Evolutionary conservation across 345 rosid genomes (phyloP).

Genomic region (Schrenkiella parvula): DNA sequence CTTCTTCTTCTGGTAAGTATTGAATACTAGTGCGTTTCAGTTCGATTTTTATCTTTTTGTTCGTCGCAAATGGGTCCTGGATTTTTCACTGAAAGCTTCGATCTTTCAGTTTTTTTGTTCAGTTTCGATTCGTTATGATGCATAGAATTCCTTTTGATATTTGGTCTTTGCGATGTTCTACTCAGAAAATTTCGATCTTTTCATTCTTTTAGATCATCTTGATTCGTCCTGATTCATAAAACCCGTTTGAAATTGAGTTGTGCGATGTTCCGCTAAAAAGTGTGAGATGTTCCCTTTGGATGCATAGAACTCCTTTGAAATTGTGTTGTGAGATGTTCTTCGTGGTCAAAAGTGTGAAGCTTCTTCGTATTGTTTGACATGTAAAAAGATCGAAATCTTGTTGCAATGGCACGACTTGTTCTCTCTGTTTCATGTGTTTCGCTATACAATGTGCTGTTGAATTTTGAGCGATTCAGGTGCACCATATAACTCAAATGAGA

Average conservation of each 20-base stretch:
- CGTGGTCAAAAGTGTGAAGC: background rate
- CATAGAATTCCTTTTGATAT: background rate
- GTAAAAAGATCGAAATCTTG: background rate
- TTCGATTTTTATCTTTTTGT: too few species aligned
- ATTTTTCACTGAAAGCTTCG: background rate
- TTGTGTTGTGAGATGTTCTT: background rate
- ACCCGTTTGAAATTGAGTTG: background rate
- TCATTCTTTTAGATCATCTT: background rate
- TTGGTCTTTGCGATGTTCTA: background rate
- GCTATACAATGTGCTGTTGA: background rate
- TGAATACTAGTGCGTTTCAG: background rate
- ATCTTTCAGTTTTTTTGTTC: background rate
- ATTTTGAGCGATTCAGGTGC: conserved; percentile 5
- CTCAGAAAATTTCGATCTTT: background rate
- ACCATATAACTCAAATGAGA: conserved; percentile 20
- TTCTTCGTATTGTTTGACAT: background rate
- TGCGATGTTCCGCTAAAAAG: background rate
- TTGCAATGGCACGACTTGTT: background rate
- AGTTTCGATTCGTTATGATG: background rate
- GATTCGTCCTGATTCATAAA: background rate
- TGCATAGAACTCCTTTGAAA: background rate
- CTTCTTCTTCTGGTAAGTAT: conserved; percentile 29
- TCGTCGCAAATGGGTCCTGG: too few species aligned
- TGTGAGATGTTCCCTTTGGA: background rate
- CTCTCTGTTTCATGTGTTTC: background rate